phyloP scores from a whole-genome alignment of 345 rosid genomes.

The Eucalyptus erythrocorys region DNA sequence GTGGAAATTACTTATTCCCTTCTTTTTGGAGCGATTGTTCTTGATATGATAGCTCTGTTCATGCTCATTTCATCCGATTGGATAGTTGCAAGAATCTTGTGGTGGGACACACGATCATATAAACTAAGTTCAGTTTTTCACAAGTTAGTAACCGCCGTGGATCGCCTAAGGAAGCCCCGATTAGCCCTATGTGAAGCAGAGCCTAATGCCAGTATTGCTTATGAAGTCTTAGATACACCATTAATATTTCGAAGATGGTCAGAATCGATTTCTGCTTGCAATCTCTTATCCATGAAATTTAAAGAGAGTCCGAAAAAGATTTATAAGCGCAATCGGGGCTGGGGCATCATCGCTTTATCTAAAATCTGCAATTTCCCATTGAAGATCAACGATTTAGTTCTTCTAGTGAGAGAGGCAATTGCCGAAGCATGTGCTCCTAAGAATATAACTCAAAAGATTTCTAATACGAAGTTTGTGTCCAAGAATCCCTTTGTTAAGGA shows the following conservation, averaged over 20 bases:
- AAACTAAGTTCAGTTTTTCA: accelerated
- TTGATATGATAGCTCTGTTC: neutral
- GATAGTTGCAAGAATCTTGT: accelerated
- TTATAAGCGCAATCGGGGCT: accelerated
- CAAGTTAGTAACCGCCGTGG: accelerated
- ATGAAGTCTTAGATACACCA: accelerated
- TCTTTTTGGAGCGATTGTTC: neutral
- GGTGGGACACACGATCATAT: accelerated
- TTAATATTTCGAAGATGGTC: neutral
- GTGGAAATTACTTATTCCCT: neutral
- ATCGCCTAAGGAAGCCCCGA: neutral
- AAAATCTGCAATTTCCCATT: neutral
- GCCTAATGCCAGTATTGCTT: accelerated
- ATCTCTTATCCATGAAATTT: accelerated
- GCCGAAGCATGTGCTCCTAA: accelerated
- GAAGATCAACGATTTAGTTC: neutral
- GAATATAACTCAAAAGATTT: accelerated
- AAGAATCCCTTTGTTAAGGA: accelerated
- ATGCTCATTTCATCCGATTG: neutral
- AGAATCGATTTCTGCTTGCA: accelerated
- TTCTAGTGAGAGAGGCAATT: neutral
- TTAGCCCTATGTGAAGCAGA: accelerated
- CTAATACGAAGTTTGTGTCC: accelerated
- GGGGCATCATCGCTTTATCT: neutral
- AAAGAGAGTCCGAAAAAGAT: accelerated